phyloP scores from a whole-genome alignment of 2,329 filamentous ascomycete species.

The Elsinoe ampelina region DNA sequence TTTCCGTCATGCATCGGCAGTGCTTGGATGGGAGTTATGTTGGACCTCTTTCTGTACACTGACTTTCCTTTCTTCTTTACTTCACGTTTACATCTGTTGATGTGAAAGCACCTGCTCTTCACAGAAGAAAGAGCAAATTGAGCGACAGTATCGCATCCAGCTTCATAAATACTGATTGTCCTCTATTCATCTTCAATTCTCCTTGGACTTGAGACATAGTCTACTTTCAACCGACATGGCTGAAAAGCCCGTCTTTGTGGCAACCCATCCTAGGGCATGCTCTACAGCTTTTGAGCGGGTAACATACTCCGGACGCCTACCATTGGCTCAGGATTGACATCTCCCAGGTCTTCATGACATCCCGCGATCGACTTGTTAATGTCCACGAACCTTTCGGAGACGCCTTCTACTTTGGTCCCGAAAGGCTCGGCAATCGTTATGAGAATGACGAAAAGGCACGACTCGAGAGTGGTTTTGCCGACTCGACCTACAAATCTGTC shows the following conservation, averaged over 20 bases:
- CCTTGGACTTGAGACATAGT: constrained; percentile 4
- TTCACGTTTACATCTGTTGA: neutral
- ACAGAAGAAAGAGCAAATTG: constrained; percentile 2
- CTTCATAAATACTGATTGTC: neutral
- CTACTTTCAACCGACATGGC: constrained; percentile 46
- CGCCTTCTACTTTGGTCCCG: constrained; percentile 90
- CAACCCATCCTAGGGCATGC: constrained; percentile 88
- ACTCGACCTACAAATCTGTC: constrained; percentile 67
- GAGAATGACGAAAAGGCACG: constrained; percentile 53
- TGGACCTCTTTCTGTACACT: neutral
- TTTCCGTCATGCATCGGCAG: constrained; percentile 8
- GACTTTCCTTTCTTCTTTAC: neutral
- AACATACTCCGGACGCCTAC: constrained; percentile 27
- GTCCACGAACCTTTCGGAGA: constrained; percentile 96
- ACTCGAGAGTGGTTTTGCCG: constrained; percentile 53
- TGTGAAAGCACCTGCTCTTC: neutral
- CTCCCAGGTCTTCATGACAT: constrained; percentile 86
- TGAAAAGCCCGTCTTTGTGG: constrained; percentile 77
- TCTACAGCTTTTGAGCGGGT: constrained; percentile 96
- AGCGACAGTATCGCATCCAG: neutral
- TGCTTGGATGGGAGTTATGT: constrained; percentile 4
- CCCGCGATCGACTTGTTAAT: constrained; percentile 68
- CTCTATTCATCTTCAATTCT: neutral
- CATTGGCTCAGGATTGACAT: constrained; percentile 16
- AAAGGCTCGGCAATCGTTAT: constrained; percentile 73